Conservation (phyloP, 2,329 filamentous ascomycete genomes). For the Cladosporium cucumerinum region DNA sequence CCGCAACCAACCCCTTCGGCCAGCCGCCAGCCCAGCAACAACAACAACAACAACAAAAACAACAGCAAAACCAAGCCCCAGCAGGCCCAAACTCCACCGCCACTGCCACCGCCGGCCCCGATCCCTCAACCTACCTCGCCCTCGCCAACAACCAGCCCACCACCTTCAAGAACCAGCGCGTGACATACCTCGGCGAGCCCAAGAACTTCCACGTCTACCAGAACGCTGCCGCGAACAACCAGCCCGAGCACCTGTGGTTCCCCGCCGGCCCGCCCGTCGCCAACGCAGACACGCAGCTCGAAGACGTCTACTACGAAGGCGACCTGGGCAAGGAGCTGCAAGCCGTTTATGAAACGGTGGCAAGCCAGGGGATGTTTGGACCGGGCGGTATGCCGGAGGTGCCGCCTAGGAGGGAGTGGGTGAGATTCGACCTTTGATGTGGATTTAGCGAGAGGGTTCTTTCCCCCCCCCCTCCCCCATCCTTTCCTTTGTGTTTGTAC, state of each 20-base stretch:
- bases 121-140: slow-evolving; percentile 44
- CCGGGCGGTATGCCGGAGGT: slow-evolving; percentile 70
- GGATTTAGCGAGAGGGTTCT: neutral
- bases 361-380: slow-evolving; percentile 64
- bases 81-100: slow-evolving; percentile 3
- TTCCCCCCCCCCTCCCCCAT: too few relatives aligned
- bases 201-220: slow-evolving; percentile 15
- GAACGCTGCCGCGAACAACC: slow-evolving; percentile 40
- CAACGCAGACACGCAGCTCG: slow-evolving; percentile 58
- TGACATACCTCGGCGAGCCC: slow-evolving; percentile 53
- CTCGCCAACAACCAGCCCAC: slow-evolving; percentile 48
- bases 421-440: slow-evolving; percentile 40
- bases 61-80: neutral
- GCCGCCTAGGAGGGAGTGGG: slow-evolving; percentile 73
- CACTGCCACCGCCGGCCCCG: slow-evolving; percentile 27
- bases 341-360: slow-evolving; percentile 62
- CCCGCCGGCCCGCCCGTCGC: slow-evolving; percentile 62
- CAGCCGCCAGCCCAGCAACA: neutral
- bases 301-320: slow-evolving; percentile 56
- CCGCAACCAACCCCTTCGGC: slow-evolving; percentile 10
- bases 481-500: neutral
- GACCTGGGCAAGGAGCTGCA: slow-evolving; percentile 52
- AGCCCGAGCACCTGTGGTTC: slow-evolving; percentile 67
- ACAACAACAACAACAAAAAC: slow-evolving; percentile 4
- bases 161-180: slow-evolving; percentile 62